Percentiles rank a stretch among this genome's conserved stretches.
Conservation (phyloP, 176 grass and related monocot genomes). For the Oryza meridionalis region DNA sequence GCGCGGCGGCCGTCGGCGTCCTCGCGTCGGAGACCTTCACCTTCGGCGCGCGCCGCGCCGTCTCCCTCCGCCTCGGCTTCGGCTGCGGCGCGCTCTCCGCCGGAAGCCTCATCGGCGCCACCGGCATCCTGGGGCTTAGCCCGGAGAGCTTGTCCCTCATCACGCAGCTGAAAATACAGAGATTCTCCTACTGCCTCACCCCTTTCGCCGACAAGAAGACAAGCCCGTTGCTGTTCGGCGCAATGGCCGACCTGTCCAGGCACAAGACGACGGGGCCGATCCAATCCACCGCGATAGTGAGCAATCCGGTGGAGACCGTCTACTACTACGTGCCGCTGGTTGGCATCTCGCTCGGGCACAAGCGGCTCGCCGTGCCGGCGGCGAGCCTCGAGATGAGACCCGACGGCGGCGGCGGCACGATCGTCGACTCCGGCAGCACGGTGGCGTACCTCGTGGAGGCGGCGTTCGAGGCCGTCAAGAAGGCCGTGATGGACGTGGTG, state of each 20-base stretch:
- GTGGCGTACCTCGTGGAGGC: constrained; percentile 39
- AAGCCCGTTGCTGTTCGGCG: constrained; percentile 37
- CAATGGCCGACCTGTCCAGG: constrained; percentile 36
- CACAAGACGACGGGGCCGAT: constrained; percentile 33
- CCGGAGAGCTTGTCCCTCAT: constrained; percentile 28
- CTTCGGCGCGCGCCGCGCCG: constrained; percentile 23
- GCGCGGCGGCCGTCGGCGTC: constrained; percentile 34
- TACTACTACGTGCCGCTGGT: constrained; percentile 50
- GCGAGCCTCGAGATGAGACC: constrained; percentile 2
- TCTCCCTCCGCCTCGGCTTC: constrained; percentile 35
- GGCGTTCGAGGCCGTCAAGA: constrained; percentile 46
- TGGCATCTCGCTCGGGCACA: constrained; percentile 23
- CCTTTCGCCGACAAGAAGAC: constrained; percentile 29
- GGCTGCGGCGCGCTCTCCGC: constrained; percentile 36
- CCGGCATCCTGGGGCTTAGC: constrained; percentile 44
- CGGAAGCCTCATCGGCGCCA: constrained; percentile 13
- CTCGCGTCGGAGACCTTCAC: constrained; percentile 62
- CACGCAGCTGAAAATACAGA: constrained; percentile 16
- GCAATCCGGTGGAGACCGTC: not conserved
- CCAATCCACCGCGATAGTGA: constrained; percentile 24
- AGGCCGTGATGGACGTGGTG: constrained; percentile 7
- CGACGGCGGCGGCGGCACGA: constrained; percentile 55
- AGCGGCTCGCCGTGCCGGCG: constrained; percentile 27
- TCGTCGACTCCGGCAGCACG: constrained; percentile 53
- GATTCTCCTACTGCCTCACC: constrained; percentile 52